Evolutionary conservation across 192 early-diverging fungal species (phyloP).

Genomic region (Coemansia sp.): DNA sequence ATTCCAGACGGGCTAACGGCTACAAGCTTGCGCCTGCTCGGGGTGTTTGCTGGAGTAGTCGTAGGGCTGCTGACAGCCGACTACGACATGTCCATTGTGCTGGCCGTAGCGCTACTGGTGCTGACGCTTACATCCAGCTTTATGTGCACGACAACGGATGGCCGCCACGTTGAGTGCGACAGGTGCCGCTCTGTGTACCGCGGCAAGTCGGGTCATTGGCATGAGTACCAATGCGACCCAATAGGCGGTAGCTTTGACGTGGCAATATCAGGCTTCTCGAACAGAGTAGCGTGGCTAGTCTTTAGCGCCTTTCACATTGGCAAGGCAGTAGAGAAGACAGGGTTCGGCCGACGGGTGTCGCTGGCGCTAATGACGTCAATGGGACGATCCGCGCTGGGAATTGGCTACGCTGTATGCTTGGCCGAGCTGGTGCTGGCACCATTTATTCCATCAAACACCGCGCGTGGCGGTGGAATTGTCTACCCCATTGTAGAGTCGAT

Average conservation of each 20-base stretch:
- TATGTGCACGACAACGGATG: slow-evolving; percentile 60
- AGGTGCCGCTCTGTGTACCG: slow-evolving; percentile 49
- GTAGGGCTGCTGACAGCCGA: slow-evolving; percentile 58
- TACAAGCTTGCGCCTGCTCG: slow-evolving; percentile 51
- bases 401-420: slow-evolving; percentile 60
- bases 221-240: slow-evolving; percentile 61
- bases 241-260: slow-evolving; percentile 64
- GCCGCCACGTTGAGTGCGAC: slow-evolving; percentile 57
- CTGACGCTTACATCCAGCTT: slow-evolving; percentile 65
- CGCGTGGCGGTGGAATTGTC: slow-evolving; percentile 79
- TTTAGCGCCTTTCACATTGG: slow-evolving; percentile 79
- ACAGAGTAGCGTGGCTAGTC: slow-evolving; percentile 69
- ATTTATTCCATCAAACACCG: slow-evolving; percentile 75
- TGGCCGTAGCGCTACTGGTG: slow-evolving; percentile 58
- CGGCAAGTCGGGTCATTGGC: slow-evolving; percentile 33
- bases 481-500: slow-evolving; percentile 75
- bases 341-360: slow-evolving; percentile 68
- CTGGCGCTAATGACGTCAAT: slow-evolving; percentile 58
- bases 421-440: slow-evolving; percentile 66
- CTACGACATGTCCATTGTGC: slow-evolving; percentile 60
- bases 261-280: slow-evolving; percentile 65
- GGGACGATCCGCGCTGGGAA: slow-evolving; percentile 58
- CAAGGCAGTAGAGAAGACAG: slow-evolving; percentile 63
- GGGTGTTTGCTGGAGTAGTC: slow-evolving; percentile 56
- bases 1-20: slow-evolving; percentile 27